Evolutionary conservation across 345 rosid genomes (phyloP), one percentile per base, ranked within the genome.

Genomic region (Raphanus sativus): DNA sequence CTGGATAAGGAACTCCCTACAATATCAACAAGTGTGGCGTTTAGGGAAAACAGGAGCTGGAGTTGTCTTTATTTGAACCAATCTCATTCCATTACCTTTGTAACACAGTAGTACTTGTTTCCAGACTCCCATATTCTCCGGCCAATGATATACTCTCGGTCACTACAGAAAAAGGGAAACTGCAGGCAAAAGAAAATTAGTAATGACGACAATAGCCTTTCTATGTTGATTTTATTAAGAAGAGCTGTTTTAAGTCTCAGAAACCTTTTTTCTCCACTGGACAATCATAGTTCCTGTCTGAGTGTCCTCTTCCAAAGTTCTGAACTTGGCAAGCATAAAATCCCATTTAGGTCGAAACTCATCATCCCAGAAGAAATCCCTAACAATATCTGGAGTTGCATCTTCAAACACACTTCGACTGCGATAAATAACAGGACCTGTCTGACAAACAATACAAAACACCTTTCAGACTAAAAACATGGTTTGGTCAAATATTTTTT

Each of bases 301-400:
- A 77, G 92, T 87, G 75, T 84, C 84, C 70, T 96, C 97, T 81
- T 89, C 90, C 76, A 96, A 82, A 26, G 85, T 88, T 78, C 86
- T 91, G 73, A 84, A 83, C 81, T 88, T 83, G 25, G 91, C 75
- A 79, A 96, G 96, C 99, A 96, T 96, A 21, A 86, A 86, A 84
- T 96, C 99, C 98, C 99, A 96, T 80, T 89, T 93, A 3, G 90
- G 91, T 33, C 99, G 88, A 85, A 93, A 90, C 67, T 91, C 98
- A 74, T 95, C 98, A 78, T 93, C 99, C 99, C 99, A 95, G 75
- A 95, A 96, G 88, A 96, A 96, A 84, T 96, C 99, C 85, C 97
- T 89, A 32, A 93, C 97, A 84, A 91, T 65, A 76, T 91, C 99
- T 10, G 94, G 93, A 48, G 88, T 82, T 42, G 92, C 98, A 83